Conservation (phyloP, 495 filamentous ascomycete species). For the Tuber borchii region DNA sequence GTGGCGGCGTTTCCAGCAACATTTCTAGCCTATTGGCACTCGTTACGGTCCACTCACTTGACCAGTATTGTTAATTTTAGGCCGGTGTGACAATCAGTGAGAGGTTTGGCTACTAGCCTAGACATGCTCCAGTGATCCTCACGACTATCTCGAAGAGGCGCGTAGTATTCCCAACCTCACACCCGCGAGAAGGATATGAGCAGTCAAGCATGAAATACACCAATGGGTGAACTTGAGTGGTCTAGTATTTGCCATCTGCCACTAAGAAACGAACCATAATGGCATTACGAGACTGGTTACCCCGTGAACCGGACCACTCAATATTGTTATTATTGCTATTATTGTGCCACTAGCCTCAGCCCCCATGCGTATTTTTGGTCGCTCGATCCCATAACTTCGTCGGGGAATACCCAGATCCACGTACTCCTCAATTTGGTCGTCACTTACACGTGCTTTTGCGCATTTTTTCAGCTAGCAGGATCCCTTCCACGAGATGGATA, state of each 20-base stretch:
- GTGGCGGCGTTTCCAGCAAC: slow-evolving; percentile 59
- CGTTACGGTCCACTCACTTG: slow-evolving; percentile 39
- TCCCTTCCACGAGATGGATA: slow-evolving; percentile 28
- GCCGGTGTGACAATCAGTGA: background rate
- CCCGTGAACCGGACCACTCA: background rate
- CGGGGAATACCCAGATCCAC: slow-evolving; percentile 44
- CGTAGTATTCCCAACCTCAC: slow-evolving; percentile 45
- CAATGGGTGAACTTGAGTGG: slow-evolving; percentile 53
- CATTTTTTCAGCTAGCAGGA: slow-evolving; percentile 36
- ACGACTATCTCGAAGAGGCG: slow-evolving; percentile 61
- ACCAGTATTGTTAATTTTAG: slow-evolving; percentile 11
- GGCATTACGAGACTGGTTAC: slow-evolving; percentile 10
- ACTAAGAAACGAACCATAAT: slow-evolving; percentile 12
- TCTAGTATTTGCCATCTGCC: slow-evolving; percentile 31
- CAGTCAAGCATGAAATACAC: slow-evolving; percentile 64
- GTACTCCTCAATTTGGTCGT: slow-evolving; percentile 19
- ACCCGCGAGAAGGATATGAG: slow-evolving; percentile 48
- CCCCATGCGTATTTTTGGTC: slow-evolving; percentile 35
- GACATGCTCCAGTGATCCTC: slow-evolving; percentile 58
- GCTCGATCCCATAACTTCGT: slow-evolving; percentile 62
- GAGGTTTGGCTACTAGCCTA: slow-evolving; percentile 49
- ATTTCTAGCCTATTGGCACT: slow-evolving; percentile 53
- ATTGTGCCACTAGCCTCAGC: background rate
- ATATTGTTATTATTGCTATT: background rate
- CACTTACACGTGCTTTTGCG: slow-evolving; percentile 27